Conservation (phyloP, 75 land plant species). For the Azolla pinnata region DNA sequence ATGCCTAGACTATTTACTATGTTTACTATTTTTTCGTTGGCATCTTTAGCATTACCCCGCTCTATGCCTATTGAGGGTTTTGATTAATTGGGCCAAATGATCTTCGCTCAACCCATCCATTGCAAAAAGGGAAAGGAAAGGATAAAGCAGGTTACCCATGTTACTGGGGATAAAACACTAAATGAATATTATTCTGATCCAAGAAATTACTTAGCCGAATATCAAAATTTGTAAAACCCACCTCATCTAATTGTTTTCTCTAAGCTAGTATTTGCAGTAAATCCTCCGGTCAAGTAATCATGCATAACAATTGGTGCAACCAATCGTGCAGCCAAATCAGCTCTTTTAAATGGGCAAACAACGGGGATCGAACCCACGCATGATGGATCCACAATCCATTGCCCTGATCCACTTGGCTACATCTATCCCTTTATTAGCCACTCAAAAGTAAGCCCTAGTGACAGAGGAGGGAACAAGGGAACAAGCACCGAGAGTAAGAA, state of each 20-base stretch:
- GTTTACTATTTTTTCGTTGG: too few species aligned
- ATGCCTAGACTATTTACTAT: too few species aligned
- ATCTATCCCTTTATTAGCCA: constrained; percentile 16
- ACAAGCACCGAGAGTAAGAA: not conserved
- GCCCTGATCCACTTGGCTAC: constrained; percentile 32
- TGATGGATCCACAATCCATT: constrained; percentile 27
- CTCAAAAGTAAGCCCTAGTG: too few species aligned
- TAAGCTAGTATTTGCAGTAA: constrained; percentile 1
- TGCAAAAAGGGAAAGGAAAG: constrained; percentile 1
- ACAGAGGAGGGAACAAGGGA: constrained; percentile 1
- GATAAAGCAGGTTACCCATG: constrained; percentile 5
- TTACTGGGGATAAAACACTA: constrained; percentile 1
- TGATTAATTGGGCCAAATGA: not conserved
- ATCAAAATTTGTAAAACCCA: too few species aligned
- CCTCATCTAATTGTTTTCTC: too few species aligned
- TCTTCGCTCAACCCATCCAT: constrained; percentile 3
- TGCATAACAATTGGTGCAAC: not conserved
- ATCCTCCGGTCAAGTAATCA: not conserved
- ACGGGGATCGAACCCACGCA: constrained; percentile 22
- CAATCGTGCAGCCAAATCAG: not conserved
- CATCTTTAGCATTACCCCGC: too few species aligned
- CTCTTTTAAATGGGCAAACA: constrained; percentile 10
- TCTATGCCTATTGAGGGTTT: constrained; percentile 5
- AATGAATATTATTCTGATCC: too few species aligned
- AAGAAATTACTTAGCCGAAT: too few species aligned